Evolutionary conservation across 805 yeast species (phyloP).

Genomic region (Saccharomycopsis microspora): DNA sequence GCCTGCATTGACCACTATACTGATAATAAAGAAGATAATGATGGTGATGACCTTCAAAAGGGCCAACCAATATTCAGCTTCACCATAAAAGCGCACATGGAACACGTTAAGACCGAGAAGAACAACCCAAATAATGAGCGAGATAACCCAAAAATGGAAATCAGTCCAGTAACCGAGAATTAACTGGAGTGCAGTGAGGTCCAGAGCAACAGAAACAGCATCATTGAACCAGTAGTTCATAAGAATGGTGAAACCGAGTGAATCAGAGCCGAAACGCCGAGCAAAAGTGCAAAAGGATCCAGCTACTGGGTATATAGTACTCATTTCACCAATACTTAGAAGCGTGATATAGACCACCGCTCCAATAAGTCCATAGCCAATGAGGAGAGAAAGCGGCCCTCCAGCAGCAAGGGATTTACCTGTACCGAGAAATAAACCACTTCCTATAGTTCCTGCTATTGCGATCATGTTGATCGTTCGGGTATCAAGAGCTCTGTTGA

Average conservation of each 20-base stretch:
- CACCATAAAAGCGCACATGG: conserved; percentile 48
- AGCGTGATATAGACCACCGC: conserved; percentile 40
- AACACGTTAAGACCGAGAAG: conserved; percentile 33
- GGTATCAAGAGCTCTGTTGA: conserved; percentile 10
- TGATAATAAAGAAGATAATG: conserved; percentile 41
- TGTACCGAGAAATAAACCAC: conserved; percentile 44
- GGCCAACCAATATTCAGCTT: conserved; percentile 52
- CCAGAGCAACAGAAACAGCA: conserved; percentile 69
- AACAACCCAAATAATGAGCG: conserved; percentile 42
- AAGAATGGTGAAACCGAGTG: conserved; percentile 63
- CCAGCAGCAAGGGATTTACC: conserved; percentile 38
- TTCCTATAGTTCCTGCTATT: conserved; percentile 49
- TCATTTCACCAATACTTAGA: conserved; percentile 71
- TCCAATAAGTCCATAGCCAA: conserved; percentile 40
- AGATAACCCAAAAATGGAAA: conserved; percentile 39
- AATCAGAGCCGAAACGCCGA: conserved; percentile 52
- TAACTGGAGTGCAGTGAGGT: conserved; percentile 53
- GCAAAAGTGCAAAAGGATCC: conserved; percentile 60
- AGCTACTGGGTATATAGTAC: conserved; percentile 57
- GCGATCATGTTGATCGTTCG: conserved; percentile 54
- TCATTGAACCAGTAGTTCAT: conserved; percentile 72
- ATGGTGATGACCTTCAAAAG: conserved; percentile 45
- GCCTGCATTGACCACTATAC: conserved; percentile 48
- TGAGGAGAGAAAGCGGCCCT: conserved; percentile 41
- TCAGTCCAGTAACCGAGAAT: conserved; percentile 48